Percentiles rank a stretch among this genome's conserved stretches.
These are phyloP conservation scores for Saposhnikovia divaricata DNA, from an alignment of 129 eudicot genomes.

Conservation along the genomic window DNA sequence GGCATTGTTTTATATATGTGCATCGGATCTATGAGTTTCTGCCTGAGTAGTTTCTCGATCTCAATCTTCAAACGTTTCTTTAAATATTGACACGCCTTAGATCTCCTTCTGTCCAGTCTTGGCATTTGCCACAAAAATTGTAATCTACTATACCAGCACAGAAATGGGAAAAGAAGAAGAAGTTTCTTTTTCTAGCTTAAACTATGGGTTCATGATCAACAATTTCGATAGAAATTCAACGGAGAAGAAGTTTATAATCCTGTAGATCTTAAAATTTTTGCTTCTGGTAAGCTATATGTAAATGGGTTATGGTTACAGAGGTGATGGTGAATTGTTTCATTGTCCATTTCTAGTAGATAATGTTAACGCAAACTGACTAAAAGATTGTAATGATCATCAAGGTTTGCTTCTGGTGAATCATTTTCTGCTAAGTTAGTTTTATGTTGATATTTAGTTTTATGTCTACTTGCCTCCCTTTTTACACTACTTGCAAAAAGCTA, in stretches of 20 bases:
- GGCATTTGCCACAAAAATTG: background rate
- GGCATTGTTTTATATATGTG: background rate
- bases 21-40: background rate
- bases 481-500: too few relatives aligned
- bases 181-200: background rate
- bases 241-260: background rate
- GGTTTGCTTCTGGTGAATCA: too few relatives aligned
- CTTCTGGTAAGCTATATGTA: background rate
- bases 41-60: too few relatives aligned
- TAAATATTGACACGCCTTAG: background rate
- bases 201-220: background rate
- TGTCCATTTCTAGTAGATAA: background rate
- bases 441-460: too few relatives aligned
- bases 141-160: background rate
- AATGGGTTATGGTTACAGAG: background rate
- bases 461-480: too few relatives aligned
- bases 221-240: background rate
- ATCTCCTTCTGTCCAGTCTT: background rate
- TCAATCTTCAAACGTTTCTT: background rate
- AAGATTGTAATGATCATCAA: background rate
- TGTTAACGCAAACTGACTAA: background rate
- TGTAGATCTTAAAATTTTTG: background rate
- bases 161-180: background rate
- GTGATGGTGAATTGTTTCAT: background rate
- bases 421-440: too few relatives aligned